Base-by-base conservation (phyloP, 441 rosid genomes). In the Pelargonium cotyledonis region DNA sequence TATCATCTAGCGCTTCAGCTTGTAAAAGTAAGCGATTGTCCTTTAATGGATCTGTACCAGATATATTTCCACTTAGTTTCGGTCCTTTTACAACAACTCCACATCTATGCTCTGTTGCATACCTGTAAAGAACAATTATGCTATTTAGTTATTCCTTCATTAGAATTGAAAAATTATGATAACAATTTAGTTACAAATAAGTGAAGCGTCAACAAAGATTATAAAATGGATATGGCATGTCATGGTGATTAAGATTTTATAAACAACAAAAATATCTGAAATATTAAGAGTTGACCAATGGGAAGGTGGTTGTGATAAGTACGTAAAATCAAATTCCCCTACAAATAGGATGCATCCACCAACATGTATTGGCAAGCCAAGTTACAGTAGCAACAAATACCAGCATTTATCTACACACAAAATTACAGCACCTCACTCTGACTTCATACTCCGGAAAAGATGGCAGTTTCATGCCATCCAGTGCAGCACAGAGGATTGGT, bases 51-150 rank as follows among this genome's bases (percentile, higher is more conserved):
- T 94, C 99, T 8, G 97, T 94, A 76, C 97, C 96, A 49, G 97
- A 89, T 84, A 94, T 89, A 76, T 89, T 94, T 63, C 99, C 97
- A 70, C 97, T 91, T 43, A 94, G 78, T 74, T 77, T 80, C 61
- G 95, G 89, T 49, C 99, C 99, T 74, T 91, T 89, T 9, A 94
- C 99, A 77, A 94, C 96, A 73, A 94, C 97, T 40, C 97, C 96
- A 72, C 96, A 94, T 82, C 96, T 85, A 71, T 91, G 97, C 69
- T 94, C 97, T 23, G 97, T 94, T 49, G 97, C 98, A 81, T 94
- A 94, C 84, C 98, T 91, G 67, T 26, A 60, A 35, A 67, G 53
- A 63, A 66, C 10, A 26, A 67, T 65, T 66, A 29, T 57, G 35
- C 38, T 29, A 65, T 46, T 51, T 26, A 46, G 41, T 51, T 68